A percentile compares a stretch with the other conserved stretches of the same genome.
Evolutionary conservation across 257 asterid species (phyloP).

Genomic region (Przewalskia tangutica): DNA sequence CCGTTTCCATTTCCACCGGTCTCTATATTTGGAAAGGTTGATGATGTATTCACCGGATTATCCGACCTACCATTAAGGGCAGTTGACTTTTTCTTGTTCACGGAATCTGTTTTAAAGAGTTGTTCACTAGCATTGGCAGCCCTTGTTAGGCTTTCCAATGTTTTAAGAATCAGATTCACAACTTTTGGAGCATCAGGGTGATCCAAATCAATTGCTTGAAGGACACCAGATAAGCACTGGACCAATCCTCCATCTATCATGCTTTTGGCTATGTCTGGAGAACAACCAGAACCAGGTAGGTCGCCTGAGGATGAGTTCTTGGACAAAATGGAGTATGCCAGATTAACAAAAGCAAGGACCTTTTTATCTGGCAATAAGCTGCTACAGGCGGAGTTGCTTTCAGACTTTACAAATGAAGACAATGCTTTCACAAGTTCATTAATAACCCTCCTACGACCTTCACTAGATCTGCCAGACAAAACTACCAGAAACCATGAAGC

Average conservation of each 20-base stretch:
- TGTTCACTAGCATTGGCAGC: slow-evolving; percentile 88
- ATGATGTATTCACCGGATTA: slow-evolving; percentile 28
- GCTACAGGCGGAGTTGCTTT: slow-evolving; percentile 41
- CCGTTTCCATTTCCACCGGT: slow-evolving; percentile 35
- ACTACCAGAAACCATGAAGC: slow-evolving; percentile 96
- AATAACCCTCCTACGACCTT: slow-evolving; percentile 93
- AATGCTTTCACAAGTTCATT: slow-evolving; percentile 82
- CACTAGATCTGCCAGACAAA: slow-evolving; percentile 88
- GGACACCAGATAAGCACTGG: slow-evolving; percentile 71
- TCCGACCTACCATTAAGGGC: slow-evolving; percentile 47
- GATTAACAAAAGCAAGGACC: slow-evolving; percentile 68
- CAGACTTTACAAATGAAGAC: slow-evolving; percentile 48
- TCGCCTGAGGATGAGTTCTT: slow-evolving; percentile 77
- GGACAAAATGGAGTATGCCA: slow-evolving; percentile 77
- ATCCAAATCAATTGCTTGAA: slow-evolving; percentile 82
- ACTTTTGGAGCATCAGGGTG: slow-evolving; percentile 91
- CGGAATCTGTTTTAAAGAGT: slow-evolving; percentile 54
- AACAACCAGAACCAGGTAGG: slow-evolving; percentile 91
- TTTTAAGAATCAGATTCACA: slow-evolving; percentile 81
- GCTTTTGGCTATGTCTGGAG: slow-evolving; percentile 93
- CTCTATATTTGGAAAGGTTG: slow-evolving; percentile 46
- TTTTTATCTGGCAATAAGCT: slow-evolving; percentile 71
- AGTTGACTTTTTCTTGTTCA: slow-evolving; percentile 51
- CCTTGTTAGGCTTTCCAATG: slow-evolving; percentile 86
- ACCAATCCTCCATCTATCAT: slow-evolving; percentile 96